These are phyloP conservation scores for Kwoniella dejecticola DNA, from an alignment of 768 basidiomycete species.

Conservation along the genomic window DNA sequence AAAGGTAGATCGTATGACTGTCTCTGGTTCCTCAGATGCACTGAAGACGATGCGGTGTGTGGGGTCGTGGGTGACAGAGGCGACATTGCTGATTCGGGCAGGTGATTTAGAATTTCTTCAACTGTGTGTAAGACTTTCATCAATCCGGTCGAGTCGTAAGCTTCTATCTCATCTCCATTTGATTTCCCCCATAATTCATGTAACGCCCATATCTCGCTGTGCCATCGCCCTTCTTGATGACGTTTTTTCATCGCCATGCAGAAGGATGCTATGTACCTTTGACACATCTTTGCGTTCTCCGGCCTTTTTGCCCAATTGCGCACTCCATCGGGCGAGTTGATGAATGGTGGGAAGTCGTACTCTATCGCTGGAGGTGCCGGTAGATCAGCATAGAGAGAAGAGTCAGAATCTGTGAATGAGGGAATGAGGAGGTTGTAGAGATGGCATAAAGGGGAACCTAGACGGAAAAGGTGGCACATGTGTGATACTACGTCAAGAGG, in stretches of 20 bases:
- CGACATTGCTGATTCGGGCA: slow-evolving; percentile 51
- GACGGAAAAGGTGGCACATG: slow-evolving; percentile 89
- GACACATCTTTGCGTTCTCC: slow-evolving; percentile 76
- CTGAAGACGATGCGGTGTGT: slow-evolving; percentile 20
- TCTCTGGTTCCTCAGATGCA: slow-evolving; percentile 14
- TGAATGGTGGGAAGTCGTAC: slow-evolving; percentile 49
- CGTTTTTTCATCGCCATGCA: slow-evolving; percentile 80
- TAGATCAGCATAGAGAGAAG: slow-evolving; percentile 27
- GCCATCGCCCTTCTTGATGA: slow-evolving; percentile 65
- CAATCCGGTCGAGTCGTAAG: slow-evolving; percentile 71
- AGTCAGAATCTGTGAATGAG: slow-evolving; percentile 42
- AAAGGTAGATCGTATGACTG: slow-evolving; percentile 48
- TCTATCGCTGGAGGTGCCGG: slow-evolving; percentile 35
- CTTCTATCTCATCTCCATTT: slow-evolving; percentile 67
- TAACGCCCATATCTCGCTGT: slow-evolving; percentile 78
- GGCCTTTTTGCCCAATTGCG: slow-evolving; percentile 56
- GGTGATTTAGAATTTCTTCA: slow-evolving; percentile 54
- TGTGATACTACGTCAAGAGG: slow-evolving; percentile 80
- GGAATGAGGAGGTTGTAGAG: slow-evolving; percentile 82
- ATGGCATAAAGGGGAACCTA: slow-evolving; percentile 91
- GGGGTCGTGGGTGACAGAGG: slow-evolving; percentile 55
- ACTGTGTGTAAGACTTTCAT: slow-evolving; percentile 72
- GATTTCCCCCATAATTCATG: slow-evolving; percentile 86
- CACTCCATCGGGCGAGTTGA: slow-evolving; percentile 43
- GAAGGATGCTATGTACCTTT: slow-evolving; percentile 87